Evolutionary conservation across 345 rosid genomes (phyloP).

Genomic region (Sapria himalayana): DNA sequence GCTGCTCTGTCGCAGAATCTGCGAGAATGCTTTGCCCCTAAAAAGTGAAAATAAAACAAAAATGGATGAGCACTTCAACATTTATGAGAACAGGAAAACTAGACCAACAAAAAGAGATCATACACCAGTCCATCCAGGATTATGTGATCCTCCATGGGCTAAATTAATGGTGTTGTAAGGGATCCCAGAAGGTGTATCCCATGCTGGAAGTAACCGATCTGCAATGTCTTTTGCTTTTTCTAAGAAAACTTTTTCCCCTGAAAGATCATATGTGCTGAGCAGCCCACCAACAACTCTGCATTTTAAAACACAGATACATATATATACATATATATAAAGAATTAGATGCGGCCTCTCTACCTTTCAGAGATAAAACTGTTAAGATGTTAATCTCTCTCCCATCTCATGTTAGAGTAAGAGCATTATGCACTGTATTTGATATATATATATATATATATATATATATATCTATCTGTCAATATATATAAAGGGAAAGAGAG

Average conservation of each 20-base stretch:
- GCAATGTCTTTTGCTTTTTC: constrained; percentile 93
- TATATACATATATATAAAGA: no score
- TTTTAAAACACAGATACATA: no score
- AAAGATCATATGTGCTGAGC: constrained; percentile 90
- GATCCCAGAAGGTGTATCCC: constrained; percentile 69
- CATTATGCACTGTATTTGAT: no score
- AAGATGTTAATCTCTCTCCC: no score
- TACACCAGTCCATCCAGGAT: constrained; percentile 91
- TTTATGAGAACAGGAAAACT: not conserved
- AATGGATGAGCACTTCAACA: constrained; percentile 4
- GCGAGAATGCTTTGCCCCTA: constrained; percentile 93
- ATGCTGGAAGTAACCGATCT: constrained; percentile 88
- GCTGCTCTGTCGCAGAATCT: constrained; percentile 94
- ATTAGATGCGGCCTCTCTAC: no score
- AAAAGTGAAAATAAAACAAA: constrained; percentile 2
- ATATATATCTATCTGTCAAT: no score
- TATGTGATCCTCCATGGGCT: constrained; percentile 56
- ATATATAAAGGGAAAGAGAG: no score
- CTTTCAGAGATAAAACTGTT: no score
- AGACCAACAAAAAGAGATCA: constrained; percentile 14
- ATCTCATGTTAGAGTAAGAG: no score
- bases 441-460: no score
- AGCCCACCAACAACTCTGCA: constrained; percentile 94
- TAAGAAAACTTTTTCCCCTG: constrained; percentile 70
- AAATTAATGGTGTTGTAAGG: constrained; percentile 80